Evolutionary conservation across 2,329 filamentous ascomycete genomes (phyloP), one percentile per base, ranked within the genome.

Genomic region (Diplocarpon rosae): DNA sequence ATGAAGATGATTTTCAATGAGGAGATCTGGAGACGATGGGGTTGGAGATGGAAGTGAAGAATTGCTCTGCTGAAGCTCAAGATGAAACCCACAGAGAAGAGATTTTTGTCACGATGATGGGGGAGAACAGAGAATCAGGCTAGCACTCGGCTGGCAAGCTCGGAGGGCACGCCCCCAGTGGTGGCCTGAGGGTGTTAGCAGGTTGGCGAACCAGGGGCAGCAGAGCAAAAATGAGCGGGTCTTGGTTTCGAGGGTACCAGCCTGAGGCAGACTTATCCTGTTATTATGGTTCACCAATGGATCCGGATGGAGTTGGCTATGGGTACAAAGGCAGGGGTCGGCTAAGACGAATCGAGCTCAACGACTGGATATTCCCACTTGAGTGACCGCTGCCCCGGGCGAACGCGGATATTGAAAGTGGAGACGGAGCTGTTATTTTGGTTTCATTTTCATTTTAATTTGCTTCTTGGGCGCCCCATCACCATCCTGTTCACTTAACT

Each of bases 21-120:
- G 33, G 46, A 47, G 47, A 47, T 51, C 50, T 52, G 47, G 52
- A 49, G 50, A 52, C 50, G 47, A 40, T 47, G 45, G 44, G 49
- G 42, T 30, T 40, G 43, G 47, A 39, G 42, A 32, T 35, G 33
- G 43, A 50, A 36, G 32, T 47, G 39, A n/a, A n/a, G n/a, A n/a
- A n/a, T 42, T 43, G 42, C 28, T 28, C 39, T 50, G 43, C 24
- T 51, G 41, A 39, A 42, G 46, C 45, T 32, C 45, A 45, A 32
- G 47, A 46, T 47, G 46, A 45, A 39, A 50, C 43, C 39, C 45
- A 28, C 41, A 43, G 46, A 24, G 42, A 45, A 32, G 31, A 34
- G 38, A 51, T 53, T 50, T 52, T 53, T 53, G 30, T 47, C 42
- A 7, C 20, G 20, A 7, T 24, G 39, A 44, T 37, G 46, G 39